Conservation (phyloP, 2,329 filamentous ascomycete species). For the Alternaria metachromatica region DNA sequence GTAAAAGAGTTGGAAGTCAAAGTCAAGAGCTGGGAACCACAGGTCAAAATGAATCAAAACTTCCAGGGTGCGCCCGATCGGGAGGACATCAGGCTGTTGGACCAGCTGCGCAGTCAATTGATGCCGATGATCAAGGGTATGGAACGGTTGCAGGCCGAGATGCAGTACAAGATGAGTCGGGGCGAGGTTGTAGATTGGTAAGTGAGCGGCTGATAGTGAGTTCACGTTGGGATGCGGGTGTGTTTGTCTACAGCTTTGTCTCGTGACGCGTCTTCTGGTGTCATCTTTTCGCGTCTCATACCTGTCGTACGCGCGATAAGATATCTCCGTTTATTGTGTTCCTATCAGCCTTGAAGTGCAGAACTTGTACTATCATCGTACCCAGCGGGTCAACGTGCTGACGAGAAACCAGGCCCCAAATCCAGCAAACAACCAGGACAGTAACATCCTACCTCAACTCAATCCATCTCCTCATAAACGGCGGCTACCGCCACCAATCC, state of each 20-base stretch:
- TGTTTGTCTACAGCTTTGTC: neutral
- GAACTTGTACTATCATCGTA: neutral
- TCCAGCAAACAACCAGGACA: slow-evolving; percentile 23
- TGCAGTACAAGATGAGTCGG: slow-evolving; percentile 24
- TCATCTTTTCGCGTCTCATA: no score
- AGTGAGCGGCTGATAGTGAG: slow-evolving; percentile 5
- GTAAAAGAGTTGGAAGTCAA: neutral
- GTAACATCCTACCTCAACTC: slow-evolving; percentile 26
- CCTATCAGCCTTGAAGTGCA: neutral
- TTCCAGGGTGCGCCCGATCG: slow-evolving; percentile 30
- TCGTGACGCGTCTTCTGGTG: neutral
- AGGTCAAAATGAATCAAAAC: slow-evolving; percentile 31
- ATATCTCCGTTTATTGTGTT: neutral
- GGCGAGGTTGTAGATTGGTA: slow-evolving; percentile 30
- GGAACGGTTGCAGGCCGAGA: slow-evolving; percentile 29
- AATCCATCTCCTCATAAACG: slow-evolving; percentile 30
- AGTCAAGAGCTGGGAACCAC: slow-evolving; percentile 1
- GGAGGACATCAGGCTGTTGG: slow-evolving; percentile 31
- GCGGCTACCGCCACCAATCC: slow-evolving; percentile 19
- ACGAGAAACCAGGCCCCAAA: slow-evolving; percentile 20
- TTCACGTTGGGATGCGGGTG: neutral
- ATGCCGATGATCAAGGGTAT: slow-evolving; percentile 35
- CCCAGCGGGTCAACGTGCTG: neutral
- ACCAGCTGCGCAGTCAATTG: slow-evolving; percentile 31
- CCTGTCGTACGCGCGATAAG: neutral